phyloP scores from a whole-genome alignment of 345 rosid species.

The Salix dunnii region DNA sequence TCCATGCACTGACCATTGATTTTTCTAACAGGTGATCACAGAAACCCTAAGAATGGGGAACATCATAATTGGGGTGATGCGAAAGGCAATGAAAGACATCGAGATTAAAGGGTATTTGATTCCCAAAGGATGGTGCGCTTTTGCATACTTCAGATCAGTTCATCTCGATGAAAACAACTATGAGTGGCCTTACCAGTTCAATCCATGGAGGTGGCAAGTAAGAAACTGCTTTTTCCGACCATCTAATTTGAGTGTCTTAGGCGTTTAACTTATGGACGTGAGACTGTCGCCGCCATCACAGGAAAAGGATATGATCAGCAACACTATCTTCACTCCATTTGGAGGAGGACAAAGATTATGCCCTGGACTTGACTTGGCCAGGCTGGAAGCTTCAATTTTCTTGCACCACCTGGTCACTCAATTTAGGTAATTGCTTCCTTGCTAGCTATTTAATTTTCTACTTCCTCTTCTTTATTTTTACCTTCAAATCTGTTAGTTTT shows the following conservation, averaged over 20 bases:
- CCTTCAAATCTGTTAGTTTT: no score
- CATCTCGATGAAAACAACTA: slow-evolving; percentile 85
- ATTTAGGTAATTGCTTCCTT: slow-evolving; percentile 54
- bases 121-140: slow-evolving; percentile 92
- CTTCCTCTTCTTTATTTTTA: no score
- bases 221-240: slow-evolving; percentile 5
- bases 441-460: not conserved
- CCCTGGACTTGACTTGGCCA: slow-evolving; percentile 90
- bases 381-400: slow-evolving; percentile 89
- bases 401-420: slow-evolving; percentile 81
- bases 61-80: slow-evolving; percentile 82
- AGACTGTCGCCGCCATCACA: slow-evolving; percentile 8
- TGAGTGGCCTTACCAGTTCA: slow-evolving; percentile 73
- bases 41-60: slow-evolving; percentile 92
- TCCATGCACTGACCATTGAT: not conserved
- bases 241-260: not conserved
- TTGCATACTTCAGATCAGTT: slow-evolving; percentile 82
- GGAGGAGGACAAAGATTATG: slow-evolving; percentile 97
- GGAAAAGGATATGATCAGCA: slow-evolving; percentile 54
- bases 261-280: not conserved
- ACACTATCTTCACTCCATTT: slow-evolving; percentile 73
- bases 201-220: slow-evolving; percentile 99
- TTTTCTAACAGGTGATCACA: slow-evolving; percentile 62
- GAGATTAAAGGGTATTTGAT: slow-evolving; percentile 76
- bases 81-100: slow-evolving; percentile 78